Conservation (phyloP, 2,329 filamentous ascomycete species). For the Meredithiella fracta region DNA sequence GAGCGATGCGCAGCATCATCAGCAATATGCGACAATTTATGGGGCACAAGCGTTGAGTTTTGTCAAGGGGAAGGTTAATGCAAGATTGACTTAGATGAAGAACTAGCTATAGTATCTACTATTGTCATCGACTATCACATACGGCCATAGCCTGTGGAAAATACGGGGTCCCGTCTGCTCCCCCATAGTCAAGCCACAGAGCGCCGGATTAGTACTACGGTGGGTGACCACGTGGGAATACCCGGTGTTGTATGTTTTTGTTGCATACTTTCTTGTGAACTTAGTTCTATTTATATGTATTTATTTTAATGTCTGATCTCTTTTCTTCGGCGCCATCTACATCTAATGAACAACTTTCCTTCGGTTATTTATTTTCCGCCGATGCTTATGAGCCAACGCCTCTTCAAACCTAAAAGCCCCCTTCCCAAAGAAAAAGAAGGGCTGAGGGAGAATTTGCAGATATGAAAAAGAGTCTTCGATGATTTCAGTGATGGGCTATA, state of each 20-base stretch:
- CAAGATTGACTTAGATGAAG: constrained; percentile 5
- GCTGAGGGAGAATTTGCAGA: too few species aligned
- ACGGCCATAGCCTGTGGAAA: not conserved
- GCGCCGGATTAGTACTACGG: not conserved
- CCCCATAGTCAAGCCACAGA: not conserved
- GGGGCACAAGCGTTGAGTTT: constrained; percentile 42
- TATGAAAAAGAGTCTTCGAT: too few species aligned
- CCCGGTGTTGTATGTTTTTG: not conserved
- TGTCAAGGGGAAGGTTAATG: constrained; percentile 29
- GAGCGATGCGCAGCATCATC: constrained; percentile 41
- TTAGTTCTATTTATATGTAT: not conserved
- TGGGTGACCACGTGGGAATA: constrained; percentile 2
- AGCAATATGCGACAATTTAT: constrained; percentile 48
- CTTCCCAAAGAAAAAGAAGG: too few species aligned
- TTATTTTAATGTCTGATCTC: not conserved
- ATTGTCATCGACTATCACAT: not conserved
- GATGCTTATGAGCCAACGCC: too few species aligned
- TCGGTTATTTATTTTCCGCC: too few species aligned
- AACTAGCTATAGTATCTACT: too few species aligned
- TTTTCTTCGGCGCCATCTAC: too few species aligned
- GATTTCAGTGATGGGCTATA: too few species aligned
- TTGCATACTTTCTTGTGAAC: not conserved
- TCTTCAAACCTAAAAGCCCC: too few species aligned
- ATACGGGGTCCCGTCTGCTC: not conserved
- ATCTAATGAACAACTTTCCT: too few species aligned